Percentiles rank a stretch among this genome's conserved stretches.
These are phyloP conservation scores for Volvariella surrecta DNA, from an alignment of 1,284 basidiomycete species.

Conservation along the genomic window DNA sequence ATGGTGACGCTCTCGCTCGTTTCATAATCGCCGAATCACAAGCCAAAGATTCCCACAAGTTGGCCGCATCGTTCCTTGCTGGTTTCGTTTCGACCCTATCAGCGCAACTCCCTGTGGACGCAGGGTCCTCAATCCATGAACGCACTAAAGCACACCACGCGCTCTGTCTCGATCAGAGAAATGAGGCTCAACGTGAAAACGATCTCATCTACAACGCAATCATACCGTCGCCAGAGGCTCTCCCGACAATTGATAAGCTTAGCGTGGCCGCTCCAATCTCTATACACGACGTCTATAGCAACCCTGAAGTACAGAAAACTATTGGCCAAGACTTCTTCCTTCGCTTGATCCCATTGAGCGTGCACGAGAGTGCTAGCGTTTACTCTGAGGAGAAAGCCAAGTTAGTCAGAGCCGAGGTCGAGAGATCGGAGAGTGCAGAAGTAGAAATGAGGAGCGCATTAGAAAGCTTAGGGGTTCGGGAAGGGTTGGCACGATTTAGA, in stretches of 20 bases:
- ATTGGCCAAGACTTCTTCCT: slow-evolving; percentile 92
- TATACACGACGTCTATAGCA: slow-evolving; percentile 91
- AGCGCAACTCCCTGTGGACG: slow-evolving; percentile 85
- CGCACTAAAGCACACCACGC: slow-evolving; percentile 80
- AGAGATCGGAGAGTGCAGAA: slow-evolving; percentile 80
- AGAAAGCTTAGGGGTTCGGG: slow-evolving; percentile 79
- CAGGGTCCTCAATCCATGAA: slow-evolving; percentile 70
- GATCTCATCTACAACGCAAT: slow-evolving; percentile 99
- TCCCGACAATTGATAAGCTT: slow-evolving; percentile 77
- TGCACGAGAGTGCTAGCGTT: slow-evolving; percentile 93
- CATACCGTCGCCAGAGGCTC: slow-evolving; percentile 71
- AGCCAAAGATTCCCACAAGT: slow-evolving; percentile 79
- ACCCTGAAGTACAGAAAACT: slow-evolving; percentile 89
- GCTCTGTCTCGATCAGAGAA: slow-evolving; percentile 69
- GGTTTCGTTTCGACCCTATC: slow-evolving; percentile 68
- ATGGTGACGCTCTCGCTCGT: slow-evolving; percentile 84
- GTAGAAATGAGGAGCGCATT: slow-evolving; percentile 75
- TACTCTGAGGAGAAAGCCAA: slow-evolving; percentile 99
- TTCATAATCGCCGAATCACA: slow-evolving; percentile 72
- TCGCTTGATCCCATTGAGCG: slow-evolving; percentile 84
- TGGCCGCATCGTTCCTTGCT: slow-evolving; percentile 65
- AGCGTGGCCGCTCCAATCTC: slow-evolving; percentile 74
- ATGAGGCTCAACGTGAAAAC: slow-evolving; percentile 82
- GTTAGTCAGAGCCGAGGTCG: slow-evolving; percentile 83
- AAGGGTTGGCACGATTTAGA: slow-evolving; percentile 68